A percentile compares a stretch with the other conserved stretches of the same genome.
These are phyloP conservation scores for Ampelocalamus luodianensis DNA, from an alignment of 176 grass and related monocot genomes.

Conservation along the genomic window DNA sequence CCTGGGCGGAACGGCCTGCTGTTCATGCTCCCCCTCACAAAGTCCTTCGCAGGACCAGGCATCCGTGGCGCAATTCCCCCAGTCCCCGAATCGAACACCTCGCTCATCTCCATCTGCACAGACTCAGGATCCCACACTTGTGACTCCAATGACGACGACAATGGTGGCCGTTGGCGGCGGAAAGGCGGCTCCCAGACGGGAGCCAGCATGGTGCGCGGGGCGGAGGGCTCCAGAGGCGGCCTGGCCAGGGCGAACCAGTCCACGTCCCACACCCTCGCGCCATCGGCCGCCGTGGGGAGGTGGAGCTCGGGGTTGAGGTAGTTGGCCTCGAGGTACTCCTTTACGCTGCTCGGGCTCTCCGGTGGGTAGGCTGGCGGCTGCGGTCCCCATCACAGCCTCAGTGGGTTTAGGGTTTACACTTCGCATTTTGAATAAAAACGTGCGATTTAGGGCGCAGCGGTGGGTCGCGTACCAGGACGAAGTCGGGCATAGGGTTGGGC, in stretches of 20 bases:
- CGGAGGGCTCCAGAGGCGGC: constrained; percentile 73
- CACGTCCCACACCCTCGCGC: constrained; percentile 71
- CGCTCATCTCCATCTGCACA: constrained; percentile 67
- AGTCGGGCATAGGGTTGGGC: constrained; percentile 56
- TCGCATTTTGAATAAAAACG: constrained; percentile 6
- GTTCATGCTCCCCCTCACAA: constrained; percentile 86
- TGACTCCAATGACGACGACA: not conserved
- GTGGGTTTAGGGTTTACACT: constrained; percentile 46
- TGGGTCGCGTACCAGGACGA: constrained; percentile 65
- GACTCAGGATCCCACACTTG: constrained; percentile 75
- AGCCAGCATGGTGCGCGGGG: constrained; percentile 57
- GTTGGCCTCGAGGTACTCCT: constrained; percentile 72
- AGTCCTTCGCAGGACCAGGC: constrained; percentile 82
- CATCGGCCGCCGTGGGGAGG: constrained; percentile 61
- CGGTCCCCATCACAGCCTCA: constrained; percentile 17
- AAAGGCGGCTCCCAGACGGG: constrained; percentile 86
- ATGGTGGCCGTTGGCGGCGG: constrained; percentile 31
- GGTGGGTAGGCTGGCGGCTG: constrained; percentile 82
- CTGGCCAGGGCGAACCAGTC: constrained; percentile 78
- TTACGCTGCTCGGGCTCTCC: constrained; percentile 61
- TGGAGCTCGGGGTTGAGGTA: constrained; percentile 84
- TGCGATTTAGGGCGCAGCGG: not conserved
- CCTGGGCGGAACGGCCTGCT: constrained; percentile 81
- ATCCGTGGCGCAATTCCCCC: constrained; percentile 60
- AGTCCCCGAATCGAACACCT: constrained; percentile 65